A percentile compares a stretch with the other conserved stretches of the same genome.
phyloP scores from a whole-genome alignment of 2,329 filamentous ascomycete genomes.

The Fusarium succisae region DNA sequence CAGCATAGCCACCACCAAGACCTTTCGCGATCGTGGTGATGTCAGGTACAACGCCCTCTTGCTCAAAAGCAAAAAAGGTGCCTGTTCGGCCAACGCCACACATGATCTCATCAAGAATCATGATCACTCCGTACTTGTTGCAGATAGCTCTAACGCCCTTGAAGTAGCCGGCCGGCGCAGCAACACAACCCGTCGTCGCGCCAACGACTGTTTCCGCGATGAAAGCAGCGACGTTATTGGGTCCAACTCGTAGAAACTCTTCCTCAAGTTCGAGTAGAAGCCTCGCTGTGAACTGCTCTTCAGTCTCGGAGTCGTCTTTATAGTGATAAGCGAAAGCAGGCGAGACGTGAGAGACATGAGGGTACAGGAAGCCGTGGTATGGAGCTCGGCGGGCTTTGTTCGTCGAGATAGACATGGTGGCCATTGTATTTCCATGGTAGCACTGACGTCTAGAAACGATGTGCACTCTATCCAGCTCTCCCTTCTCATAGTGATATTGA shows the following conservation, averaged over 20 bases:
- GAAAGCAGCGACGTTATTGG: constrained; percentile 53
- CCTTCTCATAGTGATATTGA: constrained; percentile 51
- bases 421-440: constrained; percentile 20
- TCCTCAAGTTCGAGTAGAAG: not conserved
- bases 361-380: not conserved
- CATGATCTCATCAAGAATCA: constrained; percentile 70
- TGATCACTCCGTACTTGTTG: constrained; percentile 62
- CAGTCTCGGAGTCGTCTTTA: not conserved
- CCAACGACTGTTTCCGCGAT: constrained; percentile 70
- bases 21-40: constrained; percentile 57
- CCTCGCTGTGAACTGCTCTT: not conserved
- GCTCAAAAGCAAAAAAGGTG: constrained; percentile 66
- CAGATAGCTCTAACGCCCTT: constrained; percentile 52
- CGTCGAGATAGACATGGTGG: constrained; percentile 16
- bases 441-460: constrained; percentile 3
- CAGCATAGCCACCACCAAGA: constrained; percentile 60
- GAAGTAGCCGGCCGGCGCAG: constrained; percentile 22
- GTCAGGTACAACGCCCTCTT: constrained; percentile 41
- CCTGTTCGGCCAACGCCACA: constrained; percentile 66
- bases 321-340: constrained; percentile 15
- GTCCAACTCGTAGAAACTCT: not conserved
- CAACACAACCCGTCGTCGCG: constrained; percentile 53
- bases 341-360: constrained; percentile 11
- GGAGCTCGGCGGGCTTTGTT: constrained; percentile 7
- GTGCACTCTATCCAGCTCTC: not conserved